Base-by-base conservation (phyloP, 108 stramenopile genomes). In the Conticribra guillardii region DNA sequence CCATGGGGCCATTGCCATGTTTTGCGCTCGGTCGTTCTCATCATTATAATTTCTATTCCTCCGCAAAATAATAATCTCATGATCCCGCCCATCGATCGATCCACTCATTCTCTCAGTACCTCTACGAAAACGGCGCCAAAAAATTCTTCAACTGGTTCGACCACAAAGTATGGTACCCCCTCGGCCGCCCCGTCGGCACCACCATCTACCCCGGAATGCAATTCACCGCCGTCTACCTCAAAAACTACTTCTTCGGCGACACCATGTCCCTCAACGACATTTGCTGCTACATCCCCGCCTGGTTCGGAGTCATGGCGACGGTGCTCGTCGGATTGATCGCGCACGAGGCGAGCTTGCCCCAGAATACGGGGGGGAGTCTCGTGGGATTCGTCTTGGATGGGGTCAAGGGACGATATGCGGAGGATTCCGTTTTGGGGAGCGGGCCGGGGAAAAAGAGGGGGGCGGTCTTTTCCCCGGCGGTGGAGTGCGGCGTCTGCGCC, bases 121-220 rank as follows among this genome's bases (percentile, higher is more conserved):
- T 94, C 29, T 87, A 85, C 32, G 79, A 82, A 37, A 82, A 94
- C 51, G 93, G 93, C 9, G 70, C 80, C 29, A 78, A 85, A 46
- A 79, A 84, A 58, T 94, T 90, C 82, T 81, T 82, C 60, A 56
- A 47, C 32, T 97, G 96, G 95, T 97, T 94, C 69, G 95, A 95
- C 72, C 85, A 93, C 80, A 91, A 66, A 88, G 71, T 78, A 8
- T 99, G 99, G 99, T 99, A 98, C 78, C 99, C 99, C 34, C 75
- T 99, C 24, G 99, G 99, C 18, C 83, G 99, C 30, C 97, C 97
- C 23, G 97, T 99, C 17, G 99, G 99, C 18, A 94, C 97, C 17
- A 99, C 99, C 19, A 98, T 98, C 69, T 99, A 98, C 73, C 99
- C 99, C 23, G 99, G 99, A 0, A 92, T 99, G 85, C 97, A 97